A percentile compares a stretch with the other conserved stretches of the same genome.
Conservation (phyloP, 306 rosid genomes). For the Aeschynomene evenia region DNA sequence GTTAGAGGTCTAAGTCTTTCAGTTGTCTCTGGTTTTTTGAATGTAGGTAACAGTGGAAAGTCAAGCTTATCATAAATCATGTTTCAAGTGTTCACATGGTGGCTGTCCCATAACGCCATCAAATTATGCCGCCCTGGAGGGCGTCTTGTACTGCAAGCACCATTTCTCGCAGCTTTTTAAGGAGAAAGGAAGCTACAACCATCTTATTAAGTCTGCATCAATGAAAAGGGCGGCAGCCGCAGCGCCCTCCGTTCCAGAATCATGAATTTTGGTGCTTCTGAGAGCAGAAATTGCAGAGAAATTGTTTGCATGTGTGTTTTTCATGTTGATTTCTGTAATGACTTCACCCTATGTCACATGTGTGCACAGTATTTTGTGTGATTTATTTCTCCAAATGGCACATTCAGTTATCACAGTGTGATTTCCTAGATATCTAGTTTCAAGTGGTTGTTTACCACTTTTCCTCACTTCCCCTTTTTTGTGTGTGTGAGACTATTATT, state of each 20-base stretch:
- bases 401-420: constrained; percentile 7
- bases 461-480: no score
- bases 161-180: constrained; percentile 95
- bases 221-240: constrained; percentile 61
- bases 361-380: constrained; percentile 19
- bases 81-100: constrained; percentile 95
- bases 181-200: constrained; percentile 81
- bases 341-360: neutral
- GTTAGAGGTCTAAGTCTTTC: no score
- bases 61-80: constrained; percentile 81
- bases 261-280: constrained; percentile 35
- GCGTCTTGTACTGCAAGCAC: constrained; percentile 93
- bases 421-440: neutral
- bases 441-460: no score
- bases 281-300: neutral
- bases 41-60: constrained; percentile 93
- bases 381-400: constrained; percentile 14
- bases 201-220: constrained; percentile 76
- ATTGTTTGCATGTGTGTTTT: constrained; percentile 20
- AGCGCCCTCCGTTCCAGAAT: constrained; percentile 63
- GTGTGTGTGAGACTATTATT: no score
- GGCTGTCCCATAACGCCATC: constrained; percentile 90
- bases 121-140: constrained; percentile 92
- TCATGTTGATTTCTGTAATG: neutral
- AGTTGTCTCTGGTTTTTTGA: no score